Conservation (phyloP, 2,329 filamentous ascomycete species). For the Fonsecaea nubica region DNA sequence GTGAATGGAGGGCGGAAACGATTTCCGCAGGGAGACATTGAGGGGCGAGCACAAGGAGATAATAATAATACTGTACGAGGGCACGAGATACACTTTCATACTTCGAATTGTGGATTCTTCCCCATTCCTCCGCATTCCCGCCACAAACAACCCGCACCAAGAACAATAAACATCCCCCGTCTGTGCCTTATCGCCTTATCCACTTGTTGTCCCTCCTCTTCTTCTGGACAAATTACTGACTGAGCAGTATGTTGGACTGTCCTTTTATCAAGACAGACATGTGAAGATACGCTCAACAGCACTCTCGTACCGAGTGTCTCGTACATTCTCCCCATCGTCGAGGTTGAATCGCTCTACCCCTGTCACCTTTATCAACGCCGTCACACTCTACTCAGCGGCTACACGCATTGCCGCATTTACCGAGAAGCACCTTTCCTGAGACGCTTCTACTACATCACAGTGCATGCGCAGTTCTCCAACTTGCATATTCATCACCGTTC, state of each 20-base stretch:
- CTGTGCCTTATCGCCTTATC: neutral
- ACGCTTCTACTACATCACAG: neutral
- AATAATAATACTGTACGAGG: neutral
- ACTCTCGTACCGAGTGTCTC: neutral
- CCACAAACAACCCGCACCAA: neutral
- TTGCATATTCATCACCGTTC: neutral
- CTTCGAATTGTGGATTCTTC: neutral
- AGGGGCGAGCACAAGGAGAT: neutral
- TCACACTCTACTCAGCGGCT: slow-evolving; percentile 5
- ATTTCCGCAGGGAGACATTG: neutral
- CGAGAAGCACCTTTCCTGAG: neutral
- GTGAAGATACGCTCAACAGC: neutral
- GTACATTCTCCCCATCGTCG: neutral
- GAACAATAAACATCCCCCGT: neutral
- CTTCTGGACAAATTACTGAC: neutral
- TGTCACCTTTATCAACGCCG: neutral
- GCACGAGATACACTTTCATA: neutral
- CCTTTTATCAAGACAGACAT: neutral
- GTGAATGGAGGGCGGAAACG: neutral
- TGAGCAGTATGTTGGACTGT: neutral
- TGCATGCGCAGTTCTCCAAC: neutral
- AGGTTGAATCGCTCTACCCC: neutral
- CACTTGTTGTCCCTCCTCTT: neutral
- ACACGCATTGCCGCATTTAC: neutral
- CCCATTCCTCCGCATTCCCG: neutral